A percentile compares a stretch with the other conserved stretches of the same genome.
These are phyloP conservation scores for Pseudogymnoascus verrucosus DNA, from an alignment of 2,329 filamentous ascomycete genomes.

Conservation along the genomic window DNA sequence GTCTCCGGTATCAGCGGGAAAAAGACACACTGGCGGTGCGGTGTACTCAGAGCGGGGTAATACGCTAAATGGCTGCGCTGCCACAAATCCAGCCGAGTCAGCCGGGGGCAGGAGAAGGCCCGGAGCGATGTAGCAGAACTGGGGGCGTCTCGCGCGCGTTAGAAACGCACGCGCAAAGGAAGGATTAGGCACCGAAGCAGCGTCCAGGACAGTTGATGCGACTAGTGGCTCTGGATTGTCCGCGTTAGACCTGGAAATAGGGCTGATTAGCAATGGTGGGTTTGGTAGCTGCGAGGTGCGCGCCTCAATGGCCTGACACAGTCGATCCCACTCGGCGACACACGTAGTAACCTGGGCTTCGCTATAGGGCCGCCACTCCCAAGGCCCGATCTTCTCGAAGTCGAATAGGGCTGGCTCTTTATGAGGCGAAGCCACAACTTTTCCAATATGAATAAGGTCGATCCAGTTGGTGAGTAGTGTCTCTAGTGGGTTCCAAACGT, in stretches of 20 bases:
- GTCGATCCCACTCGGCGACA: constrained; percentile 22
- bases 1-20: constrained; percentile 19
- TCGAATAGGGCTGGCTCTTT: constrained; percentile 18
- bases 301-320: constrained; percentile 23
- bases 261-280: not conserved
- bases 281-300: constrained; percentile 18
- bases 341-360: constrained; percentile 22
- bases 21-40: constrained; percentile 24
- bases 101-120: not conserved
- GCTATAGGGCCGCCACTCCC: constrained; percentile 28
- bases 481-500: constrained; percentile 22
- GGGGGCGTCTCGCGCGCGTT: not conserved
- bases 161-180: not conserved
- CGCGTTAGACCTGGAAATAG: not conserved
- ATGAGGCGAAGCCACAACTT: constrained; percentile 14
- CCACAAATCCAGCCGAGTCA: constrained; percentile 19
- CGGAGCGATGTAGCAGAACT: not conserved
- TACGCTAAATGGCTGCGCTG: constrained; percentile 18
- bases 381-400: constrained; percentile 18
- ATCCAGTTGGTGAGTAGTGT: constrained; percentile 22
- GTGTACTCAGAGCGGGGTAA: constrained; percentile 12
- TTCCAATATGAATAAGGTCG: constrained; percentile 17
- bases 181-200: not conserved
- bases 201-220: not conserved
- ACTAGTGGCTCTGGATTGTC: not conserved